Base-by-base conservation (phyloP, 352 stramenopile genomes). In the Phytophthora aleatoria region DNA sequence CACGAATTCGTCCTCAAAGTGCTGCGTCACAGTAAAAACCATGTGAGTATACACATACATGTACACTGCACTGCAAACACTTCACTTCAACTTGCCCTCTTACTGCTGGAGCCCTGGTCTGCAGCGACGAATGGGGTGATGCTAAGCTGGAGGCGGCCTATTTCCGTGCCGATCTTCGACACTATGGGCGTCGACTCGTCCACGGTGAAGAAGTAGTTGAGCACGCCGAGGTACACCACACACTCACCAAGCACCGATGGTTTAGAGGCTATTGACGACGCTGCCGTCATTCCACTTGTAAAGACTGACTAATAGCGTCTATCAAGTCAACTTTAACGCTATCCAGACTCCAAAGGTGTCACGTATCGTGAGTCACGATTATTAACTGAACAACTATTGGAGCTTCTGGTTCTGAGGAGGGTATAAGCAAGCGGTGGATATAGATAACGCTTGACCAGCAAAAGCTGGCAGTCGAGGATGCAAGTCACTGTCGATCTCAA, bases 121-220 rank as follows among this genome's bases (percentile, higher is more conserved):
- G 59, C 48, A 12, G 62, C 35, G 36, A 83, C 41, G 47, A 69
- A 82, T 20, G 81, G 77, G 2, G 63, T 69, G 61, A 90, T 85
- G 20, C 66, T 62, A 38, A 90, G 58, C 24, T 74, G 64, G 11
- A 90, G 54, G 8, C 69, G 33, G 10, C 74, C 76, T 31, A 77
- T 57, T 8, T 75, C 57, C 3, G 64, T 75, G 47, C 81, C 81
- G 31, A 87, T 77, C 30, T 72, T 76, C 31, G 81, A 87, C 30
- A 90, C 81, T 4, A 90, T 64, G 3, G 78, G 78, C 16, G 69
- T 73, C 13, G n/a, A 55, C 53, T 83, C 74, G 43, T 80, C 50
- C 24, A 86, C 65, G 5, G 54, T 38, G 52, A 87, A 83, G 55
- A 90, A 87, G 68, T 90, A 87, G 72, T 80, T 87, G 57, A 90